Evolutionary conservation across 139 green algal species (phyloP).

Genomic region (Chlamydomonas incerta): DNA sequence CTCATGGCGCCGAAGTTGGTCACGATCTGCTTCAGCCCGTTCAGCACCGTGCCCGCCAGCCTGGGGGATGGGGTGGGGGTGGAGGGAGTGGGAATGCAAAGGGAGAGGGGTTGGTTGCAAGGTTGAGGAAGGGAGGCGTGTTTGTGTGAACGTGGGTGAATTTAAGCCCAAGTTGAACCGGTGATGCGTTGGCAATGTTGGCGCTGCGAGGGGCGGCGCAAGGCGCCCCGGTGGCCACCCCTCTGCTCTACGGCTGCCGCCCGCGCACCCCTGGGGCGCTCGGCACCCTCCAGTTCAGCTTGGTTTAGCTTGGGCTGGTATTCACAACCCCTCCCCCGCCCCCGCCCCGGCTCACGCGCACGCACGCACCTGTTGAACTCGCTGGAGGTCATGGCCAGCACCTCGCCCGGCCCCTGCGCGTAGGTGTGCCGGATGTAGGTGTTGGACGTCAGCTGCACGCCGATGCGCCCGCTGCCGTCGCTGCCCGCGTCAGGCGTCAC

Average conservation of each 20-base stretch:
- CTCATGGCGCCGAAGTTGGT: slow-evolving; percentile 78
- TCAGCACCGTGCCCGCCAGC: slow-evolving; percentile 62
- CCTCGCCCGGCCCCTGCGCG: slow-evolving; percentile 48
- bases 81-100: background rate
- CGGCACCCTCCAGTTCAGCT: too few species aligned
- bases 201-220: too few species aligned
- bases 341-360: background rate
- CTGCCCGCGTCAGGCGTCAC: slow-evolving; percentile 31
- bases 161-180: too few species aligned
- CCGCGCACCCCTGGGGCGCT: too few species aligned
- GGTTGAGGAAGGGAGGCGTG: too few species aligned
- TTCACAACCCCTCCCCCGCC: too few species aligned
- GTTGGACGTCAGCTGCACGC: slow-evolving; percentile 88
- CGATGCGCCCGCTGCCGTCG: slow-evolving; percentile 84
- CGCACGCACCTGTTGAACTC: slow-evolving; percentile 65
- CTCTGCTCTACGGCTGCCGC: too few species aligned
- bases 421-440: slow-evolving; percentile 66
- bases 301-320: too few species aligned
- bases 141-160: too few species aligned
- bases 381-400: slow-evolving; percentile 39
- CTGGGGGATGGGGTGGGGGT: slow-evolving; percentile 34
- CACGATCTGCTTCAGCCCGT: slow-evolving; percentile 78
- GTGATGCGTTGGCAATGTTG: too few species aligned
- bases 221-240: too few species aligned
- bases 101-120: too few species aligned